phyloP scores from a whole-genome alignment of 768 basidiomycete species.

The Lactarius trivialis region DNA sequence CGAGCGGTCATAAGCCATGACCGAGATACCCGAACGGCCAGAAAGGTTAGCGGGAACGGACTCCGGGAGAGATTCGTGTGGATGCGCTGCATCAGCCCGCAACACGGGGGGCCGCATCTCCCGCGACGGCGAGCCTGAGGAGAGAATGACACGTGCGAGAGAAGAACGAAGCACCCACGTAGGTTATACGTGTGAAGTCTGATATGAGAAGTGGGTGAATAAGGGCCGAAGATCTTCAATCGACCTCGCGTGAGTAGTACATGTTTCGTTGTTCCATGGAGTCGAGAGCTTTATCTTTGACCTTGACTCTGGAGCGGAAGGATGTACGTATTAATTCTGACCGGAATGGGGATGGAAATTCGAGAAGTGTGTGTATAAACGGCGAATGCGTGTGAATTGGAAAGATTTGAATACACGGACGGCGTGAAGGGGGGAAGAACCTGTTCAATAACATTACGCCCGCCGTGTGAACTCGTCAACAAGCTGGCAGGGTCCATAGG shows the following conservation, averaged over 20 bases:
- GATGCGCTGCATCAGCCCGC: neutral
- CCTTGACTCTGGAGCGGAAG: neutral
- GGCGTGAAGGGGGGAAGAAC: neutral
- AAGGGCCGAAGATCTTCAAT: neutral
- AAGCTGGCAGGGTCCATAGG: neutral
- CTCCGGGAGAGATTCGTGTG: slow-evolving; percentile 44
- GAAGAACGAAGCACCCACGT: neutral
- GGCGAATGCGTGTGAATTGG: neutral
- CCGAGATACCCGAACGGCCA: slow-evolving; percentile 39
- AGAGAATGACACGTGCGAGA: neutral
- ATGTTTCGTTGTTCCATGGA: neutral
- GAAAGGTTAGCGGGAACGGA: slow-evolving; percentile 32
- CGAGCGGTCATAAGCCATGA: slow-evolving; percentile 53
- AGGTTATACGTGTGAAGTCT: neutral
- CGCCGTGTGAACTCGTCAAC: neutral
- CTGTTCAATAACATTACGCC: neutral
- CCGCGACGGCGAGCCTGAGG: neutral
- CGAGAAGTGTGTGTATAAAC: neutral
- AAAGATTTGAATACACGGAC: neutral
- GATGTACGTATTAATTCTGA: neutral
- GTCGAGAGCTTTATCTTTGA: neutral
- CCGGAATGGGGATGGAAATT: neutral
- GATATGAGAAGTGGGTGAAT: neutral
- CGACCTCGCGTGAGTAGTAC: neutral
- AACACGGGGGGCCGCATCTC: neutral